Evolutionary conservation across 202 grass and related monocot genomes (phyloP).

Genomic region (Eragrostis tef): DNA sequence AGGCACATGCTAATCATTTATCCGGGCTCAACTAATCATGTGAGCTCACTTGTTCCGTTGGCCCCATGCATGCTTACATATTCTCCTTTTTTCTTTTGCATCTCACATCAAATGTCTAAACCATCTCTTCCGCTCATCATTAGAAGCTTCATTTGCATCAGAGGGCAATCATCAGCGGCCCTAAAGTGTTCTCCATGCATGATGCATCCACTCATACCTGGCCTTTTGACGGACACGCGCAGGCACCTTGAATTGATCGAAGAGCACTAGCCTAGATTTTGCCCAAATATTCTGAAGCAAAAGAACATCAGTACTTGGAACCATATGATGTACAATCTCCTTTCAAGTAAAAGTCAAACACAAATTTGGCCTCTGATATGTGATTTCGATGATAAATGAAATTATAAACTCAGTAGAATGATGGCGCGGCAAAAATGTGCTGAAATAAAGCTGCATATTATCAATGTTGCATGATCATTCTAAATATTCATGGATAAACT

Average conservation of each 20-base stretch:
- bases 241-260: constrained; percentile 50
- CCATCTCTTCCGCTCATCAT: constrained; percentile 56
- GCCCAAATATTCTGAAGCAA: constrained; percentile 45
- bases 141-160: constrained; percentile 59
- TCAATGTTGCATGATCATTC: not conserved
- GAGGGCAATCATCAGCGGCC: constrained; percentile 58
- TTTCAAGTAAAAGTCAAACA: not conserved
- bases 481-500: not conserved
- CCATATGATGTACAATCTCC: no score
- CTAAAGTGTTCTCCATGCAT: constrained; percentile 58
- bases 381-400: not conserved
- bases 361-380: not conserved
- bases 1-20: constrained; percentile 90
- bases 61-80: constrained; percentile 38
- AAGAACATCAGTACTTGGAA: constrained; percentile 32
- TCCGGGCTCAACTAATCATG: constrained; percentile 83
- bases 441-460: not conserved
- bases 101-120: constrained; percentile 47
- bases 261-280: constrained; percentile 55
- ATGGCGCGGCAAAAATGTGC: not conserved
- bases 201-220: constrained; percentile 55
- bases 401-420: not conserved
- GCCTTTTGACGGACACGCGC: constrained; percentile 47
- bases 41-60: constrained; percentile 69
- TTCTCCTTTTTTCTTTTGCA: constrained; percentile 11